These are phyloP conservation scores for Lactarius akahatsu DNA, from an alignment of 768 basidiomycete genomes.

Conservation along the genomic window DNA sequence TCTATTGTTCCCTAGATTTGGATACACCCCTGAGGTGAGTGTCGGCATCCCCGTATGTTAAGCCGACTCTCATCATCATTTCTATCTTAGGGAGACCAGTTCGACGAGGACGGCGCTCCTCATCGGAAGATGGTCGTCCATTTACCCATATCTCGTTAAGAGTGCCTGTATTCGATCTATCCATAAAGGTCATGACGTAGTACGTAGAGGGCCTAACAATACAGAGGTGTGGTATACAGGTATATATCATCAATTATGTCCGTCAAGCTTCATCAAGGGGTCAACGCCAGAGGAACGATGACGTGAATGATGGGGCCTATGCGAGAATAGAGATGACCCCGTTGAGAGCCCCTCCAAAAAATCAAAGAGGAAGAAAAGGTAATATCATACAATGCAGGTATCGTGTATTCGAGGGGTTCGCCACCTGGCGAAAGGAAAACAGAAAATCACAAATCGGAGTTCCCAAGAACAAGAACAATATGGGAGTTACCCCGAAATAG, in stretches of 20 bases:
- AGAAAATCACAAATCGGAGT: slow-evolving; percentile 9
- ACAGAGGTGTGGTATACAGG: slow-evolving; percentile 40
- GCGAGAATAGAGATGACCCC: slow-evolving; percentile 3
- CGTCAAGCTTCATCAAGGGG: slow-evolving; percentile 14
- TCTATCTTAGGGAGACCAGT: slow-evolving; percentile 57
- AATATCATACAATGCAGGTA: slow-evolving; percentile 25
- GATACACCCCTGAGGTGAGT: slow-evolving; percentile 65
- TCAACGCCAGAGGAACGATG: slow-evolving; percentile 7
- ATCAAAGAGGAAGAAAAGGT: slow-evolving; percentile 1
- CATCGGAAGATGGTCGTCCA: slow-evolving; percentile 79
- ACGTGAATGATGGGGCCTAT: neutral
- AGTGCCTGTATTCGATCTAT: slow-evolving; percentile 36
- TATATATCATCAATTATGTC: slow-evolving; percentile 30
- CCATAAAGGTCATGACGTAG: slow-evolving; percentile 36
- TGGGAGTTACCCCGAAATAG: slow-evolving; percentile 6
- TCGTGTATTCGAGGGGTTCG: slow-evolving; percentile 22
- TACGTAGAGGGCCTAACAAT: slow-evolving; percentile 42
- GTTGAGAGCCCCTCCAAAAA: neutral
- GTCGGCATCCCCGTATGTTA: slow-evolving; percentile 22
- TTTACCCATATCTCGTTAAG: slow-evolving; percentile 44
- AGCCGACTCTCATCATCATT: slow-evolving; percentile 2
- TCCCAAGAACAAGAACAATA: slow-evolving; percentile 8
- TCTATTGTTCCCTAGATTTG: slow-evolving; percentile 51
- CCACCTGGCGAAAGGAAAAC: slow-evolving; percentile 19
- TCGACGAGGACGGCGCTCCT: slow-evolving; percentile 81